Percentiles rank a stretch among this genome's conserved stretches.
These are phyloP conservation scores for Coemansia sp. DNA, from an alignment of 192 early-diverging fungal genomes.

Conservation along the genomic window DNA sequence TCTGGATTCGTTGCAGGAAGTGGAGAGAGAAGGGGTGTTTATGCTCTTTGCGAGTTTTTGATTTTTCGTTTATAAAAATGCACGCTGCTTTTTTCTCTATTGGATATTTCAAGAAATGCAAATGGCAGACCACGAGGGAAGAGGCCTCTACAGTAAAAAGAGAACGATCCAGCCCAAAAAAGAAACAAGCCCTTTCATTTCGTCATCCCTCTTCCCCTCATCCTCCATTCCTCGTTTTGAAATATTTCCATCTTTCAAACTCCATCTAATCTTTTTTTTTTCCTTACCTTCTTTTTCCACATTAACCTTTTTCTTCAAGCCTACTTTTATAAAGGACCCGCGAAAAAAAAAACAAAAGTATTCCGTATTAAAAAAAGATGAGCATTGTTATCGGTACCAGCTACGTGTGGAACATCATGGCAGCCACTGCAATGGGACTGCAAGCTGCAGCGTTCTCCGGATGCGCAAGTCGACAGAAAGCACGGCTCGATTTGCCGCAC, in stretches of 20 bases:
- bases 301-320: background rate
- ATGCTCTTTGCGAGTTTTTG: too few species aligned
- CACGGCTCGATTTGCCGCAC: slow-evolving; percentile 37
- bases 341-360: background rate
- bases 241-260: background rate
- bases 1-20: too few species aligned
- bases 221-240: background rate
- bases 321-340: background rate
- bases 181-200: too few species aligned
- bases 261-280: background rate
- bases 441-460: slow-evolving; percentile 44
- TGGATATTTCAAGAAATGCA: background rate
- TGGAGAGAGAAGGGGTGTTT: too few species aligned
- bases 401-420: slow-evolving; percentile 54
- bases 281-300: background rate
- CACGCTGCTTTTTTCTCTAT: slow-evolving; percentile 1
- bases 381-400: slow-evolving; percentile 53
- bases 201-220: background rate
- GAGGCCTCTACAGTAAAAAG: too few species aligned
- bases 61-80: too few species aligned
- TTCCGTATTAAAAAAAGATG: too few species aligned
- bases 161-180: background rate
- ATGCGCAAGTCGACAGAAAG: slow-evolving; percentile 40
- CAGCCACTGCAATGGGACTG: slow-evolving; percentile 50
- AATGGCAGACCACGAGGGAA: too few species aligned